These are phyloP conservation scores for Yamadazyma mexicana DNA, from an alignment of 1,139 yeast species.

Conservation along the genomic window DNA sequence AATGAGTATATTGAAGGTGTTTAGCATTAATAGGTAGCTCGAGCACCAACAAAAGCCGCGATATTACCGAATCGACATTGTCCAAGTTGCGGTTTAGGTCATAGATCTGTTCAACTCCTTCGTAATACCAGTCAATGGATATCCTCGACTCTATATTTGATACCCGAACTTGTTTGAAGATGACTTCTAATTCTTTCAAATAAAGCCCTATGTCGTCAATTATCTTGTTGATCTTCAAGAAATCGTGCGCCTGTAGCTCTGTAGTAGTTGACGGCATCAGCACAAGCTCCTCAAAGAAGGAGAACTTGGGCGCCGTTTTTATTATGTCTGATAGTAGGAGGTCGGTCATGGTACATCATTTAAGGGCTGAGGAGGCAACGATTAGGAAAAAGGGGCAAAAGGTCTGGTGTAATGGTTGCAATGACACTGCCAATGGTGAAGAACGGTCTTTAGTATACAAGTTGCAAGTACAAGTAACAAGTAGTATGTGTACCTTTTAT, in stretches of 20 bases:
- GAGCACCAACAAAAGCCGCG: constrained; percentile 33
- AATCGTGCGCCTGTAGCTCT: constrained; percentile 29
- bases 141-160: constrained; percentile 14
- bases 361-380: no score
- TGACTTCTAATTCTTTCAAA: constrained; percentile 20
- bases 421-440: no score
- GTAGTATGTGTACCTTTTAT: no score
- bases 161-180: constrained; percentile 17
- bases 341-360: constrained; percentile 2
- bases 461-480: neutral
- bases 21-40: constrained; percentile 24
- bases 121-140: constrained; percentile 43
- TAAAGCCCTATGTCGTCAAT: constrained; percentile 33
- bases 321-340: constrained; percentile 14
- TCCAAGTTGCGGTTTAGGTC: constrained; percentile 39
- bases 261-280: constrained; percentile 19
- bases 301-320: constrained; percentile 24
- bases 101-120: constrained; percentile 45
- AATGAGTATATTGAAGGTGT: constrained; percentile 14
- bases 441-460: neutral
- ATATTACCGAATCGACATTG: constrained; percentile 48
- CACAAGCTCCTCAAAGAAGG: constrained; percentile 34
- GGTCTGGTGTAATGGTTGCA: no score
- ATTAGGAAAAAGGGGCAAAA: no score
- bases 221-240: constrained; percentile 30